Base-by-base conservation (phyloP, 805 yeast genomes). In the Wickerhamiella domercqiae region DNA sequence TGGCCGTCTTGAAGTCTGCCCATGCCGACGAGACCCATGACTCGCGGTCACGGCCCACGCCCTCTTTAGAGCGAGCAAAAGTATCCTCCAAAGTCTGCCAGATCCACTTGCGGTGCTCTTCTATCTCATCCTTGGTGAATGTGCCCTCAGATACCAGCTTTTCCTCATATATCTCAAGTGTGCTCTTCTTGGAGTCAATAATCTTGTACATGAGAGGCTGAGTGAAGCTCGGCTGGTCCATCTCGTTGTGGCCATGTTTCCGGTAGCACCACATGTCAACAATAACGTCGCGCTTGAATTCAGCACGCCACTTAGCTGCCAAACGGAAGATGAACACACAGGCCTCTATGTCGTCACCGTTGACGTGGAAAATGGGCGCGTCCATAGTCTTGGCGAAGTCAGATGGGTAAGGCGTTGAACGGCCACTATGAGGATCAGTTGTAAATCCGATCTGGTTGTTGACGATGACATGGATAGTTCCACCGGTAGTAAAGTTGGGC, bases 371-470 rank as follows among this genome's bases (percentile, higher is more conserved):
- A 53, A 90, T 84, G 45, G 99, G 99, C 18, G 97, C 95, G 58
- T 87, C 86, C 61, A 83, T 80, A 25, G 94, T 68, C 67, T 90
- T 90, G 52, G 96, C 97, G 57, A 90, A 72, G 67, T 90, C 99
- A 18, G 95, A 80, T 53, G 98, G 96, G 63, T 90, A 90, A 54
- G 93, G 87, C 35, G 98, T 90, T 19, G 97, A 87, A 68, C 99
- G 79, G 26, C 96, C 84, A 53, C 78, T 78, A 67, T 94, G 74
- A 49, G 99, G 99, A 60, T 90, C 97, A 37, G 99, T 90, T 48
- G 99, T 90, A 74, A 90, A 90, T 62, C 99, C 99, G 60, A 90
- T 87, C 72, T 90, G 99, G 68, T 90, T 90, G 66, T 90, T 90
- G 47, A 90, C 84, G 55, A 90, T 86, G 48, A 90, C 73, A 64